Base-by-base conservation (phyloP, 176 grass and related monocot genomes). In the Guadua angustifolia region DNA sequence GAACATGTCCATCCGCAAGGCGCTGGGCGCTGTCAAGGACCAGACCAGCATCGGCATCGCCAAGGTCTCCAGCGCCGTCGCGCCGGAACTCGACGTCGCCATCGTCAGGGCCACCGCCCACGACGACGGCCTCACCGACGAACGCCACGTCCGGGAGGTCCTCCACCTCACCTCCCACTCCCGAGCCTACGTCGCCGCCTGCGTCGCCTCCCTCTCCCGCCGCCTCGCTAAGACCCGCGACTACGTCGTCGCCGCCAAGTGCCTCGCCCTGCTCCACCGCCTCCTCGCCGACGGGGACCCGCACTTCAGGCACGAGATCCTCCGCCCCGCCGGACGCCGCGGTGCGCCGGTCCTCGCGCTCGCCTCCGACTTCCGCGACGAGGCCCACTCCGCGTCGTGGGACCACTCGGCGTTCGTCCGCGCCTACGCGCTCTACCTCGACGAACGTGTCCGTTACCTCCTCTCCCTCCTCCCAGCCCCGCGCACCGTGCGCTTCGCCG, bases 11-110 rank as follows among this genome's bases (percentile, higher is more conserved):
- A 94, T 94, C 78, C 90, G 95, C 40, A 93, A 91, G 80, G 88
- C 87, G 21, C 82, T 98, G 39, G 95, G 95, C 64, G 79, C 92
- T 2, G 83, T 98, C 9, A 98, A 95, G 88, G 95, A 98, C 88
- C 85, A 91, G 72, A 88, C 95, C 0, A 93, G 60, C 77, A 98
- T 98, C 73, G 71, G 95, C 68, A 53, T 98, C 24, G 95, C 95
- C 11, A 86, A 90, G 82, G 93, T 98, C 7, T 68, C 92, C 9
- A 75, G 79, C 71, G 72, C 73, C 9, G 85, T 73, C 3, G 85
- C 87, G 8, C 87, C 92, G 15, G 95, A 98, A n/a, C 88, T 95
- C 1, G 91, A 95, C 67, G 95, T 98, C 3, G 84, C 91, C 8
- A 72, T 98, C 47, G 87, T 98, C 35, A 90, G 90, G 76, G 89